phyloP scores from a whole-genome alignment of 768 basidiomycete genomes.

The Pleurotus djamor region DNA sequence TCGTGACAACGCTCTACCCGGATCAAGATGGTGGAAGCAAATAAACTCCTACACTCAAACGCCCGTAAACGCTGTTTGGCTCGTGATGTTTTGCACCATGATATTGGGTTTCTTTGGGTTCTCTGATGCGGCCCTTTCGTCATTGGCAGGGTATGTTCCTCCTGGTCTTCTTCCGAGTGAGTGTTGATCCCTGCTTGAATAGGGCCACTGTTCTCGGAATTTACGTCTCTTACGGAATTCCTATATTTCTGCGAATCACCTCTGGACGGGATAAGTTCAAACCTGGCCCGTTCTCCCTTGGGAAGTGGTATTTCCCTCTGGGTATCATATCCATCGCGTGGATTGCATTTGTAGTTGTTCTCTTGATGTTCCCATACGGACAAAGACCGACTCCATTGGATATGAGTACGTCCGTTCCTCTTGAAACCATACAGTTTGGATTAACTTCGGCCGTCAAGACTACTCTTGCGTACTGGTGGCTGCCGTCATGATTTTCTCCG shows the following conservation, averaged over 20 bases:
- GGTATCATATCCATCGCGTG: conserved; percentile 24
- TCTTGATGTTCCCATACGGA: conserved; percentile 28
- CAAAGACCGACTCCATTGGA: conserved; percentile 17
- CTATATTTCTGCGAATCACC: conserved; percentile 32
- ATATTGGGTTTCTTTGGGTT: conserved; percentile 28
- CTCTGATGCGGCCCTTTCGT: conserved; percentile 27
- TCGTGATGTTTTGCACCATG: conserved; percentile 27
- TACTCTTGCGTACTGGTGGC: conserved; percentile 27
- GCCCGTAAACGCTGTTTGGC: conserved; percentile 39
- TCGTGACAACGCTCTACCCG: conserved; percentile 34
- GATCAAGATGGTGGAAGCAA: conserved; percentile 32
- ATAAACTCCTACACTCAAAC: conserved; percentile 27
- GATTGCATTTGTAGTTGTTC: conserved; percentile 28
- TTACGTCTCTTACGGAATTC: conserved; percentile 34
- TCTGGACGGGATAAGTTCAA: conserved; percentile 25
- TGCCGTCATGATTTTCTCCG: conserved; percentile 25
- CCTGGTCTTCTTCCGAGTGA: not conserved
- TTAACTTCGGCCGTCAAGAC: conserved; percentile 20
- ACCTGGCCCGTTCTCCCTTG: conserved; percentile 31
- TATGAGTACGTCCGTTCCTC: conserved; percentile 26
- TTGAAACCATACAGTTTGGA: conserved; percentile 20
- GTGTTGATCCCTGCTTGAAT: not conserved
- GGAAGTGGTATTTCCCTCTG: conserved; percentile 23
- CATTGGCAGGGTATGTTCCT: conserved; percentile 27
- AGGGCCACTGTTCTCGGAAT: conserved; percentile 30